Percentiles rank a stretch among this genome's conserved stretches.
These are phyloP conservation scores for Hagleromyces aurorensis DNA, from an alignment of 805 yeast species.

Conservation along the genomic window DNA sequence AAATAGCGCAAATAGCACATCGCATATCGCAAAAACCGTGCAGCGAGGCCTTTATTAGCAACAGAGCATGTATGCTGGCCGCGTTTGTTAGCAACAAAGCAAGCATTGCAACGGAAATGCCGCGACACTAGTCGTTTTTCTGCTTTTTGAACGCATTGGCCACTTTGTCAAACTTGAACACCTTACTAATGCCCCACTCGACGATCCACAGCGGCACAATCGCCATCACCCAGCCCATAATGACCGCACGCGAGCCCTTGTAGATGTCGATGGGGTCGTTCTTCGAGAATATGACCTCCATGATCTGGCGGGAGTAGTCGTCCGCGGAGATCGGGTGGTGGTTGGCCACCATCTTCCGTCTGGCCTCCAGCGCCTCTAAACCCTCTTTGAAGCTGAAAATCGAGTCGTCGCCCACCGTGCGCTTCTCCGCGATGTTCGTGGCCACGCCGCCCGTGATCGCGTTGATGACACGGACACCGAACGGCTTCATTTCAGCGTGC, in stretches of 20 bases:
- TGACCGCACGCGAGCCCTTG: conserved; percentile 43
- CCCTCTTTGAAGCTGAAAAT: conserved; percentile 47
- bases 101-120: conserved; percentile 15
- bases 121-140: conserved; percentile 12
- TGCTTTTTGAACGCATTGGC: conserved; percentile 25
- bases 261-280: conserved; percentile 43
- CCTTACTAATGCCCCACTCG: conserved; percentile 35
- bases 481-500: conserved; percentile 61
- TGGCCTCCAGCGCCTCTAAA: conserved; percentile 37
- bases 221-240: conserved; percentile 30
- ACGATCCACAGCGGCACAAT: conserved; percentile 42
- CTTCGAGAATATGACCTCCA: conserved; percentile 38
- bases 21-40: too few relatives aligned
- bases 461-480: conserved; percentile 62
- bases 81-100: neutral
- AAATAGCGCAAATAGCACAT: too few relatives aligned
- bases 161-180: conserved; percentile 35
- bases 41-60: too few relatives aligned
- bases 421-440: conserved; percentile 60
- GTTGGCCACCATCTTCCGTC: conserved; percentile 52
- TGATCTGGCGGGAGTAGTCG: conserved; percentile 48
- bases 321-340: conserved; percentile 54
- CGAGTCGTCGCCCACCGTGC: conserved; percentile 51
- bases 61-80: too few relatives aligned
- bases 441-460: conserved; percentile 69